Evolutionary conservation across 768 basidiomycete genomes (phyloP), one percentile per base, ranked within the genome.

Genomic region (Russula sp.): DNA sequence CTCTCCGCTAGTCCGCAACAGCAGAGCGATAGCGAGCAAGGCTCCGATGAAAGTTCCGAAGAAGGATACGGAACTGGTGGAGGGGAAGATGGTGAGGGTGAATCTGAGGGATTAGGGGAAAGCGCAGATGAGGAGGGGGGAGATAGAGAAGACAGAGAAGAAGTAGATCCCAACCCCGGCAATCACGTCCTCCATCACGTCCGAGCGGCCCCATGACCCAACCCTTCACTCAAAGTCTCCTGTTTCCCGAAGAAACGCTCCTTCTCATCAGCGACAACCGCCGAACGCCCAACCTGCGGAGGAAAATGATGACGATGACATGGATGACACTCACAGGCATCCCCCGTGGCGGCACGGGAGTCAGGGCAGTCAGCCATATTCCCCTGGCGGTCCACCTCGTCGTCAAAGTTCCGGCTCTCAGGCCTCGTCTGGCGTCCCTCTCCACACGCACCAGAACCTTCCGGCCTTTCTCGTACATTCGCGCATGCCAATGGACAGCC

Each of bases 401-500:
- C 66, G 59, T 56, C 64, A 40, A 49, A 67, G 63, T 38, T 55
- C 50, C 18, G 50, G 50, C 28, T 57, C 64, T 24, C 64, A 57
- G 30, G 42, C 53, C 8, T 8, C 59, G 26, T 28, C 14, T 61
- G 59, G 59, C 59, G 59, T 16, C 54, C 14, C 11, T 40, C 8
- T 42, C 53, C 59, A 13, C 59, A 48, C 59, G 2, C 48, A 20
- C 11, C 53, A 16, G 64, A 65, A 18, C 64, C 64, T 22, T 65
- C 65, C 20, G 65, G 65, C 38, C 48, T 66, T 22, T 66, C 65
- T 28, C 65, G 65, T 49, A 64, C 65, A 42, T 32, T 66, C 2
- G 51, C 61, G 36, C 57, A 64, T 28, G 65, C 65, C 44, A 84
- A 28, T 75, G 70, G 24, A 69, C 71, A 67, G 84, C 80, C 20